phyloP scores from a whole-genome alignment of 2,329 filamentous ascomycete genomes.

The Knoxdaviesia capensis region DNA sequence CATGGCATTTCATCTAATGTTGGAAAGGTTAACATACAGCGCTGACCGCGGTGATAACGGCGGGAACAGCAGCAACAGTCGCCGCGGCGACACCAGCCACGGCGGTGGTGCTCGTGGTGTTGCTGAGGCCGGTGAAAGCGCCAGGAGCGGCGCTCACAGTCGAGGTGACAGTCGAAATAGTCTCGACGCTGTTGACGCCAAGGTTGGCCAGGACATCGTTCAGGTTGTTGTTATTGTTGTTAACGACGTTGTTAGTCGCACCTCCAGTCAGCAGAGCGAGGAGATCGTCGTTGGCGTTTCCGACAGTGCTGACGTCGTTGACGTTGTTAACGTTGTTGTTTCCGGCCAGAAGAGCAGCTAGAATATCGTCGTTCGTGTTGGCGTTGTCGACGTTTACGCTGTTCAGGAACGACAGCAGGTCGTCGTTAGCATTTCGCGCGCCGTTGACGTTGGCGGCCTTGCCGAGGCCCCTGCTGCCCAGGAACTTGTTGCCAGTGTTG shows the following conservation, averaged over 20 bases:
- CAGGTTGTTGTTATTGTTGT: not conserved
- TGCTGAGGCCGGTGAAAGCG: not conserved
- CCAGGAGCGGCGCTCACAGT: not conserved
- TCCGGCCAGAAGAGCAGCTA: not conserved
- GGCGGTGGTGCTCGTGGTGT: not conserved
- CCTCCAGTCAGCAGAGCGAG: not conserved
- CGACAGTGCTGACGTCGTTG: not conserved
- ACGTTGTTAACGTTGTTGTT: not conserved
- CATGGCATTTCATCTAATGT: too few species aligned
- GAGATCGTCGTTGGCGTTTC: not conserved
- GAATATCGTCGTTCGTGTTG: not conserved
- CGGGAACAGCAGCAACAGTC: conserved; percentile 1
- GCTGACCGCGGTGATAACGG: not conserved
- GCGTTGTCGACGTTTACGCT: too few species aligned
- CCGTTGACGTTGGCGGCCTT: too few species aligned
- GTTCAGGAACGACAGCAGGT: too few species aligned
- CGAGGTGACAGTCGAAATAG: conserved; percentile 1
- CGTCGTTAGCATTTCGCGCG: too few species aligned
- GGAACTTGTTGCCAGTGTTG: not conserved
- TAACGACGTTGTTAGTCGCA: not conserved
- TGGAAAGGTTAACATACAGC: not conserved
- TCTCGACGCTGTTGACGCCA: not conserved
- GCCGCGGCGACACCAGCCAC: not conserved
- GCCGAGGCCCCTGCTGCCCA: too few species aligned
- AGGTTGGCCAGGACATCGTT: not conserved